Percentiles rank a stretch among this genome's conserved stretches.
Evolutionary conservation across 176 grass and related monocot species (phyloP).

Genomic region (Olyra latifolia): DNA sequence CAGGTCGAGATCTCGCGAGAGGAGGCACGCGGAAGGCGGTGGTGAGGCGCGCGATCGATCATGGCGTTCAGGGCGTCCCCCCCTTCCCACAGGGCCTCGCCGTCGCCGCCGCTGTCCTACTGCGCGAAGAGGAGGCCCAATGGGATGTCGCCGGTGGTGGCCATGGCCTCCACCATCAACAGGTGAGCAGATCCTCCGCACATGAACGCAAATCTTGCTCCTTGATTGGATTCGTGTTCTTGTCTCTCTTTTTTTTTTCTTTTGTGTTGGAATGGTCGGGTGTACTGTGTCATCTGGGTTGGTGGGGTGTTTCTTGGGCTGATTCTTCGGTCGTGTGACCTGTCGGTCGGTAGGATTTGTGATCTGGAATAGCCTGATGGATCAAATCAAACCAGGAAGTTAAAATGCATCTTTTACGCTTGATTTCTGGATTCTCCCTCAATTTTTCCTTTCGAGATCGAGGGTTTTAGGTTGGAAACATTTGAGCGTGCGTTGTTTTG

Average conservation of each 20-base stretch:
- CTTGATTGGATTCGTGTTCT: not conserved
- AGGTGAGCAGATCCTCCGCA: constrained; percentile 37
- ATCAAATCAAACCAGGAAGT: constrained; percentile 11
- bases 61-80: constrained; percentile 46
- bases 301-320: not conserved
- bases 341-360: constrained; percentile 20
- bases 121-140: constrained; percentile 27
- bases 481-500: not conserved
- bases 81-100: constrained; percentile 30
- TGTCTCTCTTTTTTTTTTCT: not conserved
- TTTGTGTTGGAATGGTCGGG: not conserved
- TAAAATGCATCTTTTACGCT: not conserved
- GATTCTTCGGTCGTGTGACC: not conserved
- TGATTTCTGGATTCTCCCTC: not conserved
- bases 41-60: not conserved
- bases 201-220: not conserved
- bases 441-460: constrained; percentile 17
- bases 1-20: constrained; percentile 24
- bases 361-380: constrained; percentile 27
- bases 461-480: not conserved
- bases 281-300: not conserved
- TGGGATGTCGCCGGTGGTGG: constrained; percentile 41
- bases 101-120: not conserved
- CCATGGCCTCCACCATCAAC: constrained; percentile 60
- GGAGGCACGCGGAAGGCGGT: not conserved